Percentiles rank a stretch among this genome's conserved stretches.
Conservation (phyloP, 2,329 filamentous ascomycete genomes). For the Endocalyx cinctus region DNA sequence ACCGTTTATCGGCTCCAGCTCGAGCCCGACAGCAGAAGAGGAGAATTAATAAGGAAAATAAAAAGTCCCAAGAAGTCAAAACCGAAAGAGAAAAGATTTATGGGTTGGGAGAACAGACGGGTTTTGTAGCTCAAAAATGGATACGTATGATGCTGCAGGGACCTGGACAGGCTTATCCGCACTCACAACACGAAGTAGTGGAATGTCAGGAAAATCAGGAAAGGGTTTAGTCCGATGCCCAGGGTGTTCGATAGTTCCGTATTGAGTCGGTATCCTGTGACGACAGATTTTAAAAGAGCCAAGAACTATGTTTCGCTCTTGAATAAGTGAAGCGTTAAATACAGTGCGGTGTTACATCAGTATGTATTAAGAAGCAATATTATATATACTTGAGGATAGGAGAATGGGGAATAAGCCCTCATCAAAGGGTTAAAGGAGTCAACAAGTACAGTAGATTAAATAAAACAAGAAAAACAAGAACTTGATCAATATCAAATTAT, state of each 20-base stretch:
- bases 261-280: slow-evolving; percentile 17
- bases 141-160: slow-evolving; percentile 1
- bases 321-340: no score
- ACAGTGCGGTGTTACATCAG: slow-evolving; percentile 2
- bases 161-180: neutral
- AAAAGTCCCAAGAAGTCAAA: slow-evolving; percentile 6
- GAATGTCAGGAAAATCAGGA: slow-evolving; percentile 22
- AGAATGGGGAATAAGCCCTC: no score
- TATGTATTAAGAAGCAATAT: no score
- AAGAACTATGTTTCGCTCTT: no score
- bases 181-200: slow-evolving; percentile 26
- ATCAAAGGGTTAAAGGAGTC: no score
- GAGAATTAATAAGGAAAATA: slow-evolving; percentile 3
- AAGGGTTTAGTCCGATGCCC: slow-evolving; percentile 20
- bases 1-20: no score
- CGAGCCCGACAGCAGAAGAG: no score
- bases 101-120: slow-evolving; percentile 19
- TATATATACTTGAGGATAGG: no score
- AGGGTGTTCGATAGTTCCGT: slow-evolving; percentile 16
- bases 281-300: no score
- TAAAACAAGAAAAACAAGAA: no score
- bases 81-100: slow-evolving; percentile 6
- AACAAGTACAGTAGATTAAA: no score
- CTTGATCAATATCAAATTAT: no score
- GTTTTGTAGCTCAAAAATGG: slow-evolving; percentile 24